A percentile compares a stretch with the other conserved stretches of the same genome.
These are phyloP conservation scores for Penicillium simplicissimum DNA, from an alignment of 495 filamentous ascomycete species.

Conservation along the genomic window DNA sequence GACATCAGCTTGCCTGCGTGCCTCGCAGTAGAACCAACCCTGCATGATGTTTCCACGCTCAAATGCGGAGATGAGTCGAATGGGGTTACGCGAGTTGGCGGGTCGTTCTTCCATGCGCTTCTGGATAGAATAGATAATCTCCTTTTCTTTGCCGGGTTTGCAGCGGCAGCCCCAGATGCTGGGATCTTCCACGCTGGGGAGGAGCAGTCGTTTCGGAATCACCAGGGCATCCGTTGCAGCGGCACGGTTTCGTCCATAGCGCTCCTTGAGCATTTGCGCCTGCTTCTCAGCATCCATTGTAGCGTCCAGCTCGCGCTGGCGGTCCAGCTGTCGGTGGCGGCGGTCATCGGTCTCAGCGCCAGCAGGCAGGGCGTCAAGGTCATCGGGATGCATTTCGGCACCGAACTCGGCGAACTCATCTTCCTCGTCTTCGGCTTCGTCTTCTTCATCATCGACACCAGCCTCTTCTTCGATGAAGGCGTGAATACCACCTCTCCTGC, in stretches of 20 bases:
- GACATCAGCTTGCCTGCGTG: constrained; percentile 81
- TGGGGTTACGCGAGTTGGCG: constrained; percentile 66
- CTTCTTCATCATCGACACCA: constrained; percentile 94
- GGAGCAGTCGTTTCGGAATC: constrained; percentile 82
- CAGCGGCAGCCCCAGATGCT: constrained; percentile 94
- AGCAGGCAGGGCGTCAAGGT: constrained; percentile 76
- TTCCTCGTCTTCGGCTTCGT: constrained; percentile 87
- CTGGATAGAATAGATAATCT: constrained; percentile 81
- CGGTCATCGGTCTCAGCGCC: constrained; percentile 84
- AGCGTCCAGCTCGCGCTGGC: constrained; percentile 78
- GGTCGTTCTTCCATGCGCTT: constrained; percentile 80
- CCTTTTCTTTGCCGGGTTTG: constrained; percentile 91
- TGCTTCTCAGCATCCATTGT: constrained; percentile 92
- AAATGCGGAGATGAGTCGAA: constrained; percentile 84
- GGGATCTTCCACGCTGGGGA: constrained; percentile 92
- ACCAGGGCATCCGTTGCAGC: constrained; percentile 61
- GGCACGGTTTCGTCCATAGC: constrained; percentile 69
- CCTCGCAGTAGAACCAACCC: constrained; percentile 95
- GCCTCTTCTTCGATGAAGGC: constrained; percentile 95
- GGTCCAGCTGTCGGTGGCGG: constrained; percentile 91
- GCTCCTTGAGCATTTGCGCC: constrained; percentile 78
- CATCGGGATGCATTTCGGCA: constrained; percentile 86
- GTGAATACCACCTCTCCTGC: constrained; percentile 67
- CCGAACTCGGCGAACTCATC: constrained; percentile 82
- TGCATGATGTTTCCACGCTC: constrained; percentile 85